Base-by-base conservation (phyloP, 2,329 filamentous ascomycete species). In the Cercospora sp. region DNA sequence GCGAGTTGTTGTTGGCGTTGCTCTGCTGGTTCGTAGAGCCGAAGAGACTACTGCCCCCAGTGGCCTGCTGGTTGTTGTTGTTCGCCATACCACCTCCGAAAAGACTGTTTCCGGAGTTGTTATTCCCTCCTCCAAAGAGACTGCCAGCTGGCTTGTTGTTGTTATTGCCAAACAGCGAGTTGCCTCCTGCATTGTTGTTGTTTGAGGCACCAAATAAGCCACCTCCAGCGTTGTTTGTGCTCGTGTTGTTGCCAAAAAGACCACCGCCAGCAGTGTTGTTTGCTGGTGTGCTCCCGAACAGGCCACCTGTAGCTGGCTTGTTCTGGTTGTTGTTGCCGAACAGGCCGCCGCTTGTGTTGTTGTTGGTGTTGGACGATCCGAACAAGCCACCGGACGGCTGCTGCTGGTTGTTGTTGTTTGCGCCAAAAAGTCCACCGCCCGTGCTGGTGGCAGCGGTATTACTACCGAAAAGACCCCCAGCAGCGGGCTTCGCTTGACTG, bases 1-100 rank as follows among this genome's bases (percentile, higher is more conserved):
- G 71, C 73, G 84, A 82, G 69, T 78, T 80, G 69, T 75, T 77
- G 67, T 81, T 79, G 60, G 80, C 78, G 64, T 80, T 80, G 60
- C 82, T 80, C 63, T 80, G 81, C 65, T 79, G 77, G 60, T 82
- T 57, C 60, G 60, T 68, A 61, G 53, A 77, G 31, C 70, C 75
- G 66, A 85, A 85, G 7, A 86, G 76, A 48, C 72, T 76, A 69
- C 53, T 73, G 62, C 73, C 74, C 53, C 66, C 69, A 51, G 67
- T 72, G 74, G 70, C 76, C 69, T 80, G 80, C 70, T 76, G 79
- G 55, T 80, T 80, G 68, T 75, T 79, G 61, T 80, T 78, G 45
- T 79, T 79, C 7, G 48, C 61, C 31, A 64, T 20, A 31, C 81
- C 69, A 9, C 74, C 72, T 8, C 78, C 77, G 60, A 79, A 79